These are phyloP conservation scores for Microsporum audouinii DNA, from an alignment of 2,329 filamentous ascomycete genomes.

Conservation along the genomic window DNA sequence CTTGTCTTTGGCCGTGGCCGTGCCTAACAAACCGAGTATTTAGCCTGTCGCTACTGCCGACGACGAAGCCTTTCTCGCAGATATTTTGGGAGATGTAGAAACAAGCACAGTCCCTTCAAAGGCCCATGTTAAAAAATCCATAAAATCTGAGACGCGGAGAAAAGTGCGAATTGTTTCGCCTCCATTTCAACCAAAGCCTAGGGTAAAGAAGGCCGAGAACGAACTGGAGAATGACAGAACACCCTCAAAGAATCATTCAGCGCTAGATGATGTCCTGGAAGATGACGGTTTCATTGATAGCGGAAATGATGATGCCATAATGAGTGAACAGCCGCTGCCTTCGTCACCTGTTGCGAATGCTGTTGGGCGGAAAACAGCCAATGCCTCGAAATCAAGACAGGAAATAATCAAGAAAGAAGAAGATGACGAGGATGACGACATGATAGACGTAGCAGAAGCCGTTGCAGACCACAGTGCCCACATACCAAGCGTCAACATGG, in stretches of 20 bases:
- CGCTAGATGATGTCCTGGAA: slow-evolving; percentile 35
- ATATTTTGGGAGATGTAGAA: slow-evolving; percentile 79
- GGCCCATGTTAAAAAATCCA: slow-evolving; percentile 46
- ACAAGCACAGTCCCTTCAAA: slow-evolving; percentile 54
- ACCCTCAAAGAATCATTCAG: slow-evolving; percentile 9
- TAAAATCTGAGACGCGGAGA: slow-evolving; percentile 64
- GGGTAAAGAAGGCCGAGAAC: background rate
- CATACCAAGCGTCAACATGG: slow-evolving; percentile 67
- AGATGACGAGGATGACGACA: slow-evolving; percentile 62
- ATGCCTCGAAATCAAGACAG: slow-evolving; percentile 36
- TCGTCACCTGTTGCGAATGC: slow-evolving; percentile 79
- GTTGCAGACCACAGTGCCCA: slow-evolving; percentile 53
- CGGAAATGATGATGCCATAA: slow-evolving; percentile 59
- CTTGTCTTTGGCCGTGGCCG: background rate
- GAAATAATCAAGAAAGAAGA: slow-evolving; percentile 39
- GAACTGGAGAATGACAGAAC: slow-evolving; percentile 38
- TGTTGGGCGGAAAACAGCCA: slow-evolving; percentile 55
- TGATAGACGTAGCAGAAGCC: slow-evolving; percentile 76
- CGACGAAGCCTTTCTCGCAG: slow-evolving; percentile 76
- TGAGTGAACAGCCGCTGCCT: slow-evolving; percentile 75
- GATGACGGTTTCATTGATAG: slow-evolving; percentile 31
- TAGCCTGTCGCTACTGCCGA: slow-evolving; percentile 57
- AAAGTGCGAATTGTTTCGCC: slow-evolving; percentile 74
- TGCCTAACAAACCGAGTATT: background rate
- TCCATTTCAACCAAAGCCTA: slow-evolving; percentile 33